These are phyloP conservation scores for Macaranga tanarius DNA, from an alignment of 441 rosid genomes.

Conservation along the genomic window DNA sequence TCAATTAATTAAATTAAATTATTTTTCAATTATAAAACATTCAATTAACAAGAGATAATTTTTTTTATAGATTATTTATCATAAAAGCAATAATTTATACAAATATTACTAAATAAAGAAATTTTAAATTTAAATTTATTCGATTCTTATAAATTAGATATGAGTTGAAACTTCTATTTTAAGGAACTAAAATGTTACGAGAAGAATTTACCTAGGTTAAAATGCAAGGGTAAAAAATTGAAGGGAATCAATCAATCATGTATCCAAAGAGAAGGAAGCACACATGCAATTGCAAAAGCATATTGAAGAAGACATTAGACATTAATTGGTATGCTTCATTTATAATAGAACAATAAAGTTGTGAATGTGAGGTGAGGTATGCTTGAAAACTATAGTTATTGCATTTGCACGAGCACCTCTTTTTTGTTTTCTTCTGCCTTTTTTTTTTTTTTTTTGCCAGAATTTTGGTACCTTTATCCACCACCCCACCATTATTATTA, in stretches of 20 bases:
- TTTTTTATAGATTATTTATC: no score
- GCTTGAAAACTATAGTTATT: slow-evolving; percentile 30
- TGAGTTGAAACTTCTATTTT: no score
- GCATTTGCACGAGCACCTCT: slow-evolving; percentile 65
- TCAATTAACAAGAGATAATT: no score
- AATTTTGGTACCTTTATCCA: slow-evolving; percentile 20
- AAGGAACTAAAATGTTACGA: no score
- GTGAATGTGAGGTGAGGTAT: slow-evolving; percentile 15
- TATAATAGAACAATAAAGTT: slow-evolving; percentile 10
- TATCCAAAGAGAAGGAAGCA: no score
- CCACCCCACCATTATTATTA: background rate
- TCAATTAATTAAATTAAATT: no score
- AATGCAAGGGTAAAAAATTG: background rate
- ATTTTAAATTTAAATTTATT: no score
- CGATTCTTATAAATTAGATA: no score
- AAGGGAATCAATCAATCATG: no score
- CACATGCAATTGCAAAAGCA: slow-evolving; percentile 10
- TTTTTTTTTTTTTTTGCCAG: background rate
- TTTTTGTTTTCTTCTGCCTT: slow-evolving; percentile 40
- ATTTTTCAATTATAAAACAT: no score
- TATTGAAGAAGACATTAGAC: slow-evolving; percentile 6
- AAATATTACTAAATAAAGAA: no score
- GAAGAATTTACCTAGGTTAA: background rate
- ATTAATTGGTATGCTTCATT: background rate
- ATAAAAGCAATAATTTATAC: no score